phyloP scores from a whole-genome alignment of 345 rosid genomes.

The rapeseed (Brassica napus) region DNA sequence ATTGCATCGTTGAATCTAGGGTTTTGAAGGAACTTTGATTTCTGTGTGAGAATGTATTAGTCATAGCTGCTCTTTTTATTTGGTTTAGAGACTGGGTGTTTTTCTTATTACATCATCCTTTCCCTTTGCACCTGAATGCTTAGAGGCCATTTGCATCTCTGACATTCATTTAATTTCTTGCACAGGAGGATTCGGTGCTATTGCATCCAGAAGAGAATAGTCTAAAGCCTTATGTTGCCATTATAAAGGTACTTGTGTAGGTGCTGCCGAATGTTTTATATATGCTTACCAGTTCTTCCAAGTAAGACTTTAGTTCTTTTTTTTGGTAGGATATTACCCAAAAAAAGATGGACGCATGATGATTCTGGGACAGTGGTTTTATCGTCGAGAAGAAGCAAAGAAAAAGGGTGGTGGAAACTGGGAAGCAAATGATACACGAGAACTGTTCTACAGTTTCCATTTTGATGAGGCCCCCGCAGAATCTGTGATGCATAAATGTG shows the following conservation, averaged over 20 bases:
- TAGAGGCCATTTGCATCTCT: neutral
- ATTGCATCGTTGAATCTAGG: neutral
- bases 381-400: slow-evolving; percentile 98
- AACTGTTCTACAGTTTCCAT: slow-evolving; percentile 82
- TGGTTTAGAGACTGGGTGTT: neutral
- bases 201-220: neutral
- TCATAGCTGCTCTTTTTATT: neutral
- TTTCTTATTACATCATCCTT: neutral
- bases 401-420: slow-evolving; percentile 92
- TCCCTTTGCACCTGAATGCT: neutral
- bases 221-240: neutral
- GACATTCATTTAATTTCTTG: neutral
- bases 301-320: neutral
- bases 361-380: slow-evolving; percentile 98
- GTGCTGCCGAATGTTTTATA: neutral
- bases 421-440: slow-evolving; percentile 80
- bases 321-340: slow-evolving; percentile 72
- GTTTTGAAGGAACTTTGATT: slow-evolving; percentile 5
- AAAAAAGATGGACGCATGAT: slow-evolving; percentile 57
- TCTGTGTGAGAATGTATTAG: neutral
- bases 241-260: neutral
- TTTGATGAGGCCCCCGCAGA: slow-evolving; percentile 96
- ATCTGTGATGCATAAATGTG: slow-evolving; percentile 96
- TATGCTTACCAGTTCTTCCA: neutral
- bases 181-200: slow-evolving; percentile 6